Evolutionary conservation across 495 filamentous ascomycete genomes (phyloP).

Genomic region (Hyaloscypha hepaticicola): DNA sequence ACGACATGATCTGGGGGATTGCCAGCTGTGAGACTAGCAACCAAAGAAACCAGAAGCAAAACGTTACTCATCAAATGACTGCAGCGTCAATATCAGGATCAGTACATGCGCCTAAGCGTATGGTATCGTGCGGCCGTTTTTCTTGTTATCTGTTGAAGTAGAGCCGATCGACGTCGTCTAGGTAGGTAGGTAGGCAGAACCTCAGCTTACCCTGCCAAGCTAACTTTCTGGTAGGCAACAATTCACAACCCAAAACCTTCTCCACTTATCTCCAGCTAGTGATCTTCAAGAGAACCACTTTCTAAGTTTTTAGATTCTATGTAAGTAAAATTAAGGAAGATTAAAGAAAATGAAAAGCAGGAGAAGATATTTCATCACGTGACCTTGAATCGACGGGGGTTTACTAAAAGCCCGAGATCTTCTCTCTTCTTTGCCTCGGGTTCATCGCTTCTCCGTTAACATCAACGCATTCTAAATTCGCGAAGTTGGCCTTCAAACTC

Average conservation of each 20-base stretch:
- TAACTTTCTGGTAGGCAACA: neutral
- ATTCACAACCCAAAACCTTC: neutral
- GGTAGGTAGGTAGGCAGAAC: no score
- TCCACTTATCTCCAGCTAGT: neutral
- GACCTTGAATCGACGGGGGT: neutral
- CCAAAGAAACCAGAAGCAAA: neutral
- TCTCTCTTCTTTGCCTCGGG: neutral
- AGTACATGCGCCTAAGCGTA: neutral
- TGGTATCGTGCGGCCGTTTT: neutral
- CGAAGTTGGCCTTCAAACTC: neutral
- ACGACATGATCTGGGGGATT: conserved; percentile 12
- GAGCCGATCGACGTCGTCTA: no score
- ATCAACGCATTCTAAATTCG: neutral
- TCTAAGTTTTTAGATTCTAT: no score
- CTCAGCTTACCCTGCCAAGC: no score
- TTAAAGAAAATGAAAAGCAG: neutral
- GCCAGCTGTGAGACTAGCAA: neutral
- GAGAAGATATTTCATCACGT: neutral
- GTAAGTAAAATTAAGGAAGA: no score
- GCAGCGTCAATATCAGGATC: no score
- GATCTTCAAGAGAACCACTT: neutral
- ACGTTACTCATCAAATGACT: neutral
- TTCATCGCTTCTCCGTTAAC: conserved; percentile 7
- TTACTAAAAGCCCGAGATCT: conserved; percentile 16
- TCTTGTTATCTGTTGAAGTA: neutral